Base-by-base conservation (phyloP, 2,329 filamentous ascomycete genomes). In the Proliferodiscus dingleyae region DNA sequence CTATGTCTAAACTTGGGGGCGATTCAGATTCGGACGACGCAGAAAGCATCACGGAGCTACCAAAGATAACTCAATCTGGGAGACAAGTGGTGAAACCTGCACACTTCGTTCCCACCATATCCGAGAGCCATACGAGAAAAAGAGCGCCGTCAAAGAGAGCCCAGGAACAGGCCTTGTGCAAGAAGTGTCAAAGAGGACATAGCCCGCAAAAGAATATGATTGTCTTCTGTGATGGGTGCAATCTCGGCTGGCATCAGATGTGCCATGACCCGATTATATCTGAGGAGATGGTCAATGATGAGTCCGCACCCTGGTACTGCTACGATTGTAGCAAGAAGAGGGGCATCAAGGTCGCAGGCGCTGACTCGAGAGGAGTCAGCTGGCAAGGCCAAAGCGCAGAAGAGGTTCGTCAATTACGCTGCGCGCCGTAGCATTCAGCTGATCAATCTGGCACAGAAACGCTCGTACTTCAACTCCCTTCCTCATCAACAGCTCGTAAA, bases 141-240 rank as follows among this genome's bases (percentile, higher is more conserved):
- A 66, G 64, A 45, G 54, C 65, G 50, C 51, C 64, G 60, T 56
- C 65, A 77, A 83, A 83, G 66, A 75, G 80, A 51, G 80, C 76
- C 18, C 73, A 74, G 59, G 50, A 81, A 59, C 71, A 78, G 50
- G 73, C 74, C 11, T 72, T 85, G 24, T 93, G 87, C 69, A 83
- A 81, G 56, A 75, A 78, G 52, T 94, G 88, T 66, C 76, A 81
- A 43, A 74, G 87, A 53, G 81, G 85, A 8, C 77, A 85, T 53
- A 87, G 84, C 58, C 83, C 85, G 3, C 64, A 71, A n/a, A 80
- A 71, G 55, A 93, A 93, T 66, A 78, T 83, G 67, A 90, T 94
- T 61, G 87, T 93, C 2, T 89, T 90, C 64, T 94, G 88, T 68
- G 86, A 91, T 65, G 81, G 81, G 13, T 94, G 88, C 69, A 87